These are phyloP conservation scores for Schoenoplectus tabernaemontani DNA, from an alignment of 202 grass and related monocot genomes.

Conservation along the genomic window DNA sequence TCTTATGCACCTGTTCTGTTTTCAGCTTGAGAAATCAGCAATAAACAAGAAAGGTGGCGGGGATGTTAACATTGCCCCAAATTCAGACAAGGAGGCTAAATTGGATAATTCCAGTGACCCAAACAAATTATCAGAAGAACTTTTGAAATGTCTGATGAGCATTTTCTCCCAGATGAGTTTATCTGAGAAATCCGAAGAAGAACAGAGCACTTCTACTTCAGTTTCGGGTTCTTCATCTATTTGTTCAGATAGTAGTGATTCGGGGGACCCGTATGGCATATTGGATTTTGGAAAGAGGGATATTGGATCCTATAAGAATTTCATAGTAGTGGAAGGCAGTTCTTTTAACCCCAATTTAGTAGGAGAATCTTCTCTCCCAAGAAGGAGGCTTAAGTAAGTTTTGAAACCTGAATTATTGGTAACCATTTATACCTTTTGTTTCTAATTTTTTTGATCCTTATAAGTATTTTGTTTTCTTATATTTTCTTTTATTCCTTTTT, in stretches of 20 bases:
- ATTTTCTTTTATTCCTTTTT: not conserved
- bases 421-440: not conserved
- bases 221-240: conserved; percentile 44
- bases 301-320: conserved; percentile 65
- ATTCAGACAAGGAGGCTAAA: conserved; percentile 30
- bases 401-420: not conserved
- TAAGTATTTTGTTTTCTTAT: not conserved
- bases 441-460: not conserved
- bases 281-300: conserved; percentile 62
- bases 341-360: conserved; percentile 42
- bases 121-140: conserved; percentile 86
- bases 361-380: conserved; percentile 25
- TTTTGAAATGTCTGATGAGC: conserved; percentile 59
- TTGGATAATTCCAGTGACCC: conserved; percentile 33
- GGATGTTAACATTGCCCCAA: conserved; percentile 18
- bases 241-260: conserved; percentile 46
- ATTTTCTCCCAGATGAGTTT: conserved; percentile 68
- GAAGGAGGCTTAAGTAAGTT: conserved; percentile 63
- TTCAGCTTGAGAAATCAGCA: conserved; percentile 28
- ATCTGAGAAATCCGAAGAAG: conserved; percentile 34
- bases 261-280: conserved; percentile 67
- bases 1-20: not conserved
- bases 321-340: conserved; percentile 39
- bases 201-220: conserved; percentile 44
- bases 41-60: conserved; percentile 32